phyloP scores from a whole-genome alignment of 345 rosid species.

The Lumnitzera racemosa region DNA sequence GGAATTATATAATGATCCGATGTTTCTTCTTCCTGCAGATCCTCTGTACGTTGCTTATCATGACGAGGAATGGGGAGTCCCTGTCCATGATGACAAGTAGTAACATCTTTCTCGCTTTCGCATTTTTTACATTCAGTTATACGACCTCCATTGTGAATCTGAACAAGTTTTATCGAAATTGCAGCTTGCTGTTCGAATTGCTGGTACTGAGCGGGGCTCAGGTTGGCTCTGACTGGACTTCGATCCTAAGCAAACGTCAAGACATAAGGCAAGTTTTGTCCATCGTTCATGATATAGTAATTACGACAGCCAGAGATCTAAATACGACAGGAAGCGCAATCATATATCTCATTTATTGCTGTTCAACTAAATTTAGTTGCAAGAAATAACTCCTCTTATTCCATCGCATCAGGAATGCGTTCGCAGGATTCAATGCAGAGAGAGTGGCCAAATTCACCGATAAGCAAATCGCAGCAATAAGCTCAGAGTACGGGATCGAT shows the following conservation, averaged over 20 bases:
- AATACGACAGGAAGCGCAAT: neutral
- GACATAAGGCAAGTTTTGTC: constrained; percentile 28
- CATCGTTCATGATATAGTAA: neutral
- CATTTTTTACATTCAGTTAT: neutral
- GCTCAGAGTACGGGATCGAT: constrained; percentile 38
- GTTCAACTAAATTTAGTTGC: neutral
- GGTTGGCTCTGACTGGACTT: constrained; percentile 68
- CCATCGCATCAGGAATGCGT: constrained; percentile 35
- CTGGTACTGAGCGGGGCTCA: constrained; percentile 54
- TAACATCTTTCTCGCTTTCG: neutral
- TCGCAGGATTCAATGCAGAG: constrained; percentile 47
- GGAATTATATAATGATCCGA: neutral
- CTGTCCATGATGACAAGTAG: constrained; percentile 48
- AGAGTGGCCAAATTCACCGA: constrained; percentile 32
- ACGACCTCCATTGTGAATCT: neutral
- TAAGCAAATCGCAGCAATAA: constrained; percentile 37
- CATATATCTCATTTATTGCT: neutral
- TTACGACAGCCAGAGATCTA: neutral
- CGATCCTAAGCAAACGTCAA: constrained; percentile 49
- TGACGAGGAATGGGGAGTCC: constrained; percentile 71
- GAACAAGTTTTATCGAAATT: neutral
- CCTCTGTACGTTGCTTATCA: constrained; percentile 55
- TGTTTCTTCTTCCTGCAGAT: constrained; percentile 23
- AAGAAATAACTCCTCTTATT: neutral
- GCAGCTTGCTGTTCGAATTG: constrained; percentile 47